A percentile compares a stretch with the other conserved stretches of the same genome.
phyloP scores from a whole-genome alignment of 164 flowering plant species.

The Dillenia turbinata region DNA sequence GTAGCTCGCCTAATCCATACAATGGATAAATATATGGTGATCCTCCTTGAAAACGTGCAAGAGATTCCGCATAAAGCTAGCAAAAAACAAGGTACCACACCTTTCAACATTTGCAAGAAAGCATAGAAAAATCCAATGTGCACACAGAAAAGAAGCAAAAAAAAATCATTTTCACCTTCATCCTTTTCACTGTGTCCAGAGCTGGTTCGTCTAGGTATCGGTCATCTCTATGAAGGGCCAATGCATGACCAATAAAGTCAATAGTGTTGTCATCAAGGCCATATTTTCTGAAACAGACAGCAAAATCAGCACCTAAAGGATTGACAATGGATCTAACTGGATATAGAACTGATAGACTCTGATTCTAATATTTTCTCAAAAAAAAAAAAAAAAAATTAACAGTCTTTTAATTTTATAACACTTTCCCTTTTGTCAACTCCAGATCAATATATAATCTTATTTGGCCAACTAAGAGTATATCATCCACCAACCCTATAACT shows the following conservation, averaged over 20 bases:
- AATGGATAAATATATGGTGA: conserved; percentile 95
- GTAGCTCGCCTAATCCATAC: conserved; percentile 94
- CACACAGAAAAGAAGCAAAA: neutral
- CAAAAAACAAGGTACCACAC: conserved; percentile 9
- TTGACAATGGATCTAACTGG: no score
- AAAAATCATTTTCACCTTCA: conserved; percentile 55
- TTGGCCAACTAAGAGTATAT: no score
- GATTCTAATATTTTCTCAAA: no score
- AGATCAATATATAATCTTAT: no score
- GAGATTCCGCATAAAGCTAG: conserved; percentile 87
- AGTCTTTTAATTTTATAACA: no score
- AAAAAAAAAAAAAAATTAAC: no score
- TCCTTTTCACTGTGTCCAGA: conserved; percentile 81
- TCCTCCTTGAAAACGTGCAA: conserved; percentile 96
- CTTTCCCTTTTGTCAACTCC: no score
- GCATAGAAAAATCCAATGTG: no score
- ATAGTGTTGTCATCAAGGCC: conserved; percentile 92
- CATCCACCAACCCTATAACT: no score
- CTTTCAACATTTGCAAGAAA: neutral
- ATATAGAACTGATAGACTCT: no score
- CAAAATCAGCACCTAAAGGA: conserved; percentile 1
- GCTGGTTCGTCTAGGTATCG: conserved; percentile 81
- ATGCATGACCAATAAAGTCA: conserved; percentile 86
- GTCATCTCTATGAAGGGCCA: conserved; percentile 92
- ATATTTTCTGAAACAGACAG: conserved; percentile 53